Conservation (phyloP, 2,329 filamentous ascomycete species). For the Monilinia fructicola region DNA sequence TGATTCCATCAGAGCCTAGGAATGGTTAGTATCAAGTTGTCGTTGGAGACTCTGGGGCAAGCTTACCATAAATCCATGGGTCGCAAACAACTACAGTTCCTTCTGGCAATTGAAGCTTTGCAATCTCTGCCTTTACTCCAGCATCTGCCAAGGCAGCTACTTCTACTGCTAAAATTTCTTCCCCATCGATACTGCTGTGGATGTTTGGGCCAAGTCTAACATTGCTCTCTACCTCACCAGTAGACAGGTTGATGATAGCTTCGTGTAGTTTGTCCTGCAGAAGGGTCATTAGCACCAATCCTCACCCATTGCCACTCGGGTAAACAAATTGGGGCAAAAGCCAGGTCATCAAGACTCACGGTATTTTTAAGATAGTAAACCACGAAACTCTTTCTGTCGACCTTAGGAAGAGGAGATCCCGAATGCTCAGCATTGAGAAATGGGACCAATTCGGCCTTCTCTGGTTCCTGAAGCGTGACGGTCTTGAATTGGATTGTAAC, state of each 20-base stretch:
- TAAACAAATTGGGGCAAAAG: not conserved
- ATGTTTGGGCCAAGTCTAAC: constrained; percentile 57
- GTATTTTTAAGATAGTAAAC: constrained; percentile 61
- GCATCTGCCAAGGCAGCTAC: constrained; percentile 54
- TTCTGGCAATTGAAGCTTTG: constrained; percentile 60
- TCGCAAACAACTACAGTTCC: constrained; percentile 59
- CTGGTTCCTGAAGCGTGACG: constrained; percentile 59
- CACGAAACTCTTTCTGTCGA: constrained; percentile 54
- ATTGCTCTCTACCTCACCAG: constrained; percentile 54
- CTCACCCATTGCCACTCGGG: not conserved
- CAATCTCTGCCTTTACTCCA: constrained; percentile 58
- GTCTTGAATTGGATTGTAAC: constrained; percentile 61
- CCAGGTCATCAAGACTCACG: constrained; percentile 43
- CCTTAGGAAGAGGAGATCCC: constrained; percentile 43
- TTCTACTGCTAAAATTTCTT: constrained; percentile 60
- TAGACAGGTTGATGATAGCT: constrained; percentile 53
- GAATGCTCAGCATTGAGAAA: constrained; percentile 52
- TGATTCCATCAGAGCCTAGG: constrained; percentile 51
- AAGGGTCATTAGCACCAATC: not conserved
- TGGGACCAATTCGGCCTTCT: constrained; percentile 52
- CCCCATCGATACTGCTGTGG: constrained; percentile 59
- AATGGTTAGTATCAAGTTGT: constrained; percentile 17
- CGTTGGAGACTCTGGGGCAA: not conserved
- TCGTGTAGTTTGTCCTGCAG: constrained; percentile 61
- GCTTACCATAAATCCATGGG: constrained; percentile 62